Evolutionary conservation across 2,329 filamentous ascomycete species (phyloP), one percentile per base, ranked within the genome.

Genomic region (Acrodontium crateriforme): DNA sequence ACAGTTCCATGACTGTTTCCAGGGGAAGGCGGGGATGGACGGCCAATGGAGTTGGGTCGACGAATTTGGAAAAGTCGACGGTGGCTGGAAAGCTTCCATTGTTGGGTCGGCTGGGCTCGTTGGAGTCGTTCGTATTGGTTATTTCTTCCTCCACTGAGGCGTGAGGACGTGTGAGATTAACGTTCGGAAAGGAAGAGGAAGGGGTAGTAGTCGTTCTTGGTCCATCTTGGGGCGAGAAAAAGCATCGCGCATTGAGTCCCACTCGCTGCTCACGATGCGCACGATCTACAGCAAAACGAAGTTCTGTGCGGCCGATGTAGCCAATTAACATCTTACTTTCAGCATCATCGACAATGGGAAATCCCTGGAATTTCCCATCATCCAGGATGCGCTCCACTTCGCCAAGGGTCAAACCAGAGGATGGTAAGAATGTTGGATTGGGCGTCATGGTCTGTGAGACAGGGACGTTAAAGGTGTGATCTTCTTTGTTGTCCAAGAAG

Each of bases 1-100:
- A 98, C 8, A 98, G 66, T 49, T 98, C 89, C 84, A 98, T 94
- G 17, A 92, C 87, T 0, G 89, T 98, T 56, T 98, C 89, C 0
- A 98, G 71, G 0, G 87, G 80, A 1, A 95, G 71, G 2, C 83
- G 74, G 1, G 89, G 89, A 48, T 98, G 89, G 1, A 85, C 85
- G 0, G 84, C 80, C 2, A 98, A 71, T 0, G 89, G 89, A 0
- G 85, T 92, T 6, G 76, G 68, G 50, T 98, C 87, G 28, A 93
- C 76, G 48, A 87, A 95, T 25, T 79, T 74, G 43, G 75, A 78
- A 41, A 98, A 81, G 49, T 95, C 82, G 18, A 94, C 58, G 10
- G 54, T 65, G 5, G 67, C 63, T n/a, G n/a, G n/a, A n/a, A n/a
- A n/a, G n/a, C n/a, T n/a, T n/a, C n/a, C n/a, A n/a, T n/a, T n/a